Conservation (phyloP, 352 stramenopile genomes). For the Aphanomyces astaci region DNA sequence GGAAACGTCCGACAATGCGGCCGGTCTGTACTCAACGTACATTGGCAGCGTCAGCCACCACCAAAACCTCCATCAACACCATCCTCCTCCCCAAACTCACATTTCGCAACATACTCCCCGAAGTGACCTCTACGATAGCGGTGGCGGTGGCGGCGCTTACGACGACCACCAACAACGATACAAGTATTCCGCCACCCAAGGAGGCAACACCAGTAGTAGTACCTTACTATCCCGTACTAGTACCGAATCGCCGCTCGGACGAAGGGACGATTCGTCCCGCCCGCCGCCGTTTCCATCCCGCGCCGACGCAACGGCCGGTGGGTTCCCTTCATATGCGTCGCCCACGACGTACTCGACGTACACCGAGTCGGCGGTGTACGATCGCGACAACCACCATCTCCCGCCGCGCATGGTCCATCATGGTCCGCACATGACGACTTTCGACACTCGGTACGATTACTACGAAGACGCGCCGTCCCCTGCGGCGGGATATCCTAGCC, state of each 20-base stretch:
- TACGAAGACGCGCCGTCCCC: background rate
- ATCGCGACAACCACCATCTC: background rate
- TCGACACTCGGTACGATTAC: background rate
- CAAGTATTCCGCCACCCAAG: background rate
- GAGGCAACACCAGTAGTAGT: too few relatives aligned
- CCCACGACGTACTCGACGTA: conserved; percentile 1
- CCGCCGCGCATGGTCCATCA: background rate
- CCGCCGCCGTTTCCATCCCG: background rate
- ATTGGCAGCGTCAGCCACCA: background rate
- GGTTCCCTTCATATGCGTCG: background rate
- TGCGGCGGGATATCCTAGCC: background rate
- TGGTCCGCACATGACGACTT: background rate
- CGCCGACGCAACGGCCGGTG: background rate
- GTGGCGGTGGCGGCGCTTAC: too few relatives aligned
- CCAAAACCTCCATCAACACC: background rate
- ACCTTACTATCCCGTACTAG: too few relatives aligned
- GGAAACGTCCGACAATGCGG: background rate
- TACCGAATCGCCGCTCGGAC: background rate
- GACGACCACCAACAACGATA: background rate
- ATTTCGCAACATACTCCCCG: background rate
- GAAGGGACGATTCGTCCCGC: background rate
- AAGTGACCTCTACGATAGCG: background rate
- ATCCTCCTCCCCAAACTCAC: background rate
- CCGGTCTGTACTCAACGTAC: background rate
- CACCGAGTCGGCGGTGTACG: background rate